phyloP scores from a whole-genome alignment of 345 rosid species.

The Linum usitatissimum region DNA sequence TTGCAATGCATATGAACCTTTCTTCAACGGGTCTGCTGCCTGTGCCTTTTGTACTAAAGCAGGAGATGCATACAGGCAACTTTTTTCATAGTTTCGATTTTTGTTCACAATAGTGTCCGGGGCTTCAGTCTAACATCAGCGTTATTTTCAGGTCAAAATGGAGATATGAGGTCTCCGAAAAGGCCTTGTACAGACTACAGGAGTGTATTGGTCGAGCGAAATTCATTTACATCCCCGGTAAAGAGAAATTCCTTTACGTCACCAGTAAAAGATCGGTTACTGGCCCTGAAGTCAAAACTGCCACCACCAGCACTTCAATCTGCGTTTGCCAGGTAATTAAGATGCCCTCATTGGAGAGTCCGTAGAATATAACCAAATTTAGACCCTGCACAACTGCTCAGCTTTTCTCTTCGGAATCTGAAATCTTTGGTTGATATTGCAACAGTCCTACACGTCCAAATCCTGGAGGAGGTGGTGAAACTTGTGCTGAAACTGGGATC shows the following conservation, averaged over 20 bases:
- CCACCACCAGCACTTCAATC: constrained; percentile 66
- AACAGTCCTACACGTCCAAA: constrained; percentile 84
- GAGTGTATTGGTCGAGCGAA: constrained; percentile 83
- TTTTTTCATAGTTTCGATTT: neutral
- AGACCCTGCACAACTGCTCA: too few relatives aligned
- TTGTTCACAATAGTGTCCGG: neutral
- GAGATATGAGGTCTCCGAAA: constrained; percentile 72
- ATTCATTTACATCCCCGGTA: constrained; percentile 51
- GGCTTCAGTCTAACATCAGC: neutral
- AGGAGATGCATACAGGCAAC: constrained; percentile 45
- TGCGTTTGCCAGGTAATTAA: constrained; percentile 70
- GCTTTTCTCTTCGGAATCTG: neutral
- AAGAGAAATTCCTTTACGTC: constrained; percentile 52
- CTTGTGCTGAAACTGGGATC: constrained; percentile 94
- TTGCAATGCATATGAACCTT: constrained; percentile 53
- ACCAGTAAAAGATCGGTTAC: constrained; percentile 68
- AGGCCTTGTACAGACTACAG: constrained; percentile 52
- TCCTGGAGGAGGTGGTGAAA: constrained; percentile 98
- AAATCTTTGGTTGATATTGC: constrained; percentile 7
- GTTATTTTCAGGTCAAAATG: constrained; percentile 63
- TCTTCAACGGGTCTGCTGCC: constrained; percentile 32
- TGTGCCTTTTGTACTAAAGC: constrained; percentile 39
- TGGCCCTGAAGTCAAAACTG: constrained; percentile 54
- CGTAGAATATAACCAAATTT: too few relatives aligned
- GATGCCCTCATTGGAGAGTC: constrained; percentile 3